Base-by-base conservation (phyloP, 2,329 filamentous ascomycete species). In the Proliferodiscus dingleyae region DNA sequence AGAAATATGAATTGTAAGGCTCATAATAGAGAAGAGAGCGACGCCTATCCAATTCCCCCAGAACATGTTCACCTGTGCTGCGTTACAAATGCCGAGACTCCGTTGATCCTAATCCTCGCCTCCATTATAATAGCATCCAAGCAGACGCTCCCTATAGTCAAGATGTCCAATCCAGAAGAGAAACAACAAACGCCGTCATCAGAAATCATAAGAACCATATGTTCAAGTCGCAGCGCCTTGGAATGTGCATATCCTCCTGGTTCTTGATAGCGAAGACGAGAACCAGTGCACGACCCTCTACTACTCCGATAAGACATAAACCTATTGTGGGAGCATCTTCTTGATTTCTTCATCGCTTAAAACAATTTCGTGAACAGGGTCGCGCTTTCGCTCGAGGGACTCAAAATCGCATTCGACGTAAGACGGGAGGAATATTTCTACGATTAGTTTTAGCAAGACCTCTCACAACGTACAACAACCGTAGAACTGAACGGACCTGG, bases 361-460 rank as follows among this genome's bases (percentile, higher is more conserved):
- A 46, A 79, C 71, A 55, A 91, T 89, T 62, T 91, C 87, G 66
- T 87, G 73, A 40, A 91, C 84, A 1, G 85, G 85, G 54, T 90
- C 86, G 60, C 82, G 82, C 55, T 80, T 80, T 64, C 84, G 81
- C 65, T 89, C 85, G 60, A 90, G 75, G 33, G 86, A 84, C 29
- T 81, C 75, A 62, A 86, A 86, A 56, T 88, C 83, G 70, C 78
- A 81, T 66, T 87, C 83, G 59, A 85, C 71, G 63, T 89, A 89
- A 6, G 84, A 87, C 1, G 86, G 86, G 2, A 90, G 76, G 68
- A 90, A 90, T 65, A 90, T 87, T 63, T 90, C 86, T 85, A 53
- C 7, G 44, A 15, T 6, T 2, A 13, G 47, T 50, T 44, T 40
- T 49, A 26, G 24, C 39, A 13, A 41, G 28, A 46, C 32, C 21